A percentile compares a stretch with the other conserved stretches of the same genome.
These are phyloP conservation scores for Peronosclerospora sorghi DNA, from an alignment of 352 stramenopile species.

Conservation along the genomic window DNA sequence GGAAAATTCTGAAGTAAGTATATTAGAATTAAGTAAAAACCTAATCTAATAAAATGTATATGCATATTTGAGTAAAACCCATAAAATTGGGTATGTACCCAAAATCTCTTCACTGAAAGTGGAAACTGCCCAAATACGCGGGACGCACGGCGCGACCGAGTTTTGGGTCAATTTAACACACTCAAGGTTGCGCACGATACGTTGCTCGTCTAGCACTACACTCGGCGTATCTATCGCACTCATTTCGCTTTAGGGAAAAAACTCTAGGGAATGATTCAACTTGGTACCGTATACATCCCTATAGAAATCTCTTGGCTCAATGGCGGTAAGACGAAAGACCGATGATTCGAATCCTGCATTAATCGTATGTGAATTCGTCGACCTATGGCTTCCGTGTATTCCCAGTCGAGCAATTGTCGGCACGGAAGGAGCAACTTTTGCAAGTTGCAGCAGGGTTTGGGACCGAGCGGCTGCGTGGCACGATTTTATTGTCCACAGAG, in stretches of 20 bases:
- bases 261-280: neutral
- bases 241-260: too few relatives aligned
- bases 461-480: slow-evolving; percentile 38
- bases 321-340: neutral
- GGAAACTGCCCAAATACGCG: too few relatives aligned
- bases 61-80: too few relatives aligned
- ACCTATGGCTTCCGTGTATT: slow-evolving; percentile 67
- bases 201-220: slow-evolving; percentile 46
- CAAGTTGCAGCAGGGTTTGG: slow-evolving; percentile 12
- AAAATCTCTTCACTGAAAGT: too few relatives aligned
- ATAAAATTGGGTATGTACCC: too few relatives aligned
- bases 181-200: slow-evolving; percentile 47
- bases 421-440: slow-evolving; percentile 29
- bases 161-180: too few relatives aligned
- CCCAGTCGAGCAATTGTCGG: slow-evolving; percentile 18
- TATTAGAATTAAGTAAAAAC: too few relatives aligned
- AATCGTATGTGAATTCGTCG: slow-evolving; percentile 49
- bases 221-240: slow-evolving; percentile 44
- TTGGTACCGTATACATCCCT: neutral
- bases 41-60: too few relatives aligned
- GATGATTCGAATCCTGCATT: neutral
- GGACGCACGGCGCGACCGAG: too few relatives aligned
- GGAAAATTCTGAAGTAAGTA: too few relatives aligned
- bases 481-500: slow-evolving; percentile 51
- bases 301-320: slow-evolving; percentile 5